Conservation (phyloP, 345 rosid species). For the Mangifera indica region DNA sequence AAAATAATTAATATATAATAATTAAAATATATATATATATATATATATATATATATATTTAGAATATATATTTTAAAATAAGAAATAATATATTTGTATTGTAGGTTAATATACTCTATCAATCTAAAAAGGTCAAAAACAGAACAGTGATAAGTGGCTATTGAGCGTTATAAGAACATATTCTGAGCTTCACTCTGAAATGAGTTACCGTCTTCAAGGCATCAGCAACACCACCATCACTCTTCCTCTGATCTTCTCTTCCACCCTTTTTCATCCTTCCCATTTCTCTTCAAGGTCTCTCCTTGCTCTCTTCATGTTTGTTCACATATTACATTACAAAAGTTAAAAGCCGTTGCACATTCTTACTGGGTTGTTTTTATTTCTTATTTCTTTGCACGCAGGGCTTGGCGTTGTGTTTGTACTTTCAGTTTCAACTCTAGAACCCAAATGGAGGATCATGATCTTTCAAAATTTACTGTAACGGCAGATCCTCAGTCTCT, state of each 20-base stretch:
- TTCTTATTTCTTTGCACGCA: neutral
- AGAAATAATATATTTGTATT: too few relatives aligned
- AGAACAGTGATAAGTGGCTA: too few relatives aligned
- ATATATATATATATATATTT: too few relatives aligned
- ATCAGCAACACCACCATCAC: neutral
- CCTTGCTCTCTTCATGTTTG: neutral
- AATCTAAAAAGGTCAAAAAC: too few relatives aligned
- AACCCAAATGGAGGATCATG: slow-evolving; percentile 28
- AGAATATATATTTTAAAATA: too few relatives aligned
- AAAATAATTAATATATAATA: too few relatives aligned
- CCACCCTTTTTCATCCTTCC: slow-evolving; percentile 12
- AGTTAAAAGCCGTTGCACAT: neutral
- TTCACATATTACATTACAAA: neutral
- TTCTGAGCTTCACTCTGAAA: neutral
- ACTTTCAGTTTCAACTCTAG: neutral
- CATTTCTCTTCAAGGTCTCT: neutral
- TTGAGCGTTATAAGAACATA: too few relatives aligned
- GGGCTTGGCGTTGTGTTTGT: slow-evolving; percentile 13
- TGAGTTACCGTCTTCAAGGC: slow-evolving; percentile 3
- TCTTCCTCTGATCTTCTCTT: neutral
- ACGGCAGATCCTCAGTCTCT: slow-evolving; percentile 43
- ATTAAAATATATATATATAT: too few relatives aligned
- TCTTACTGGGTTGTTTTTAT: neutral
- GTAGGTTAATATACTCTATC: too few relatives aligned
- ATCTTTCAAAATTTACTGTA: slow-evolving; percentile 36